A percentile compares a stretch with the other conserved stretches of the same genome.
These are phyloP conservation scores for Polygonum maritimum DNA, from an alignment of 148 eudicot species.

Conservation along the genomic window DNA sequence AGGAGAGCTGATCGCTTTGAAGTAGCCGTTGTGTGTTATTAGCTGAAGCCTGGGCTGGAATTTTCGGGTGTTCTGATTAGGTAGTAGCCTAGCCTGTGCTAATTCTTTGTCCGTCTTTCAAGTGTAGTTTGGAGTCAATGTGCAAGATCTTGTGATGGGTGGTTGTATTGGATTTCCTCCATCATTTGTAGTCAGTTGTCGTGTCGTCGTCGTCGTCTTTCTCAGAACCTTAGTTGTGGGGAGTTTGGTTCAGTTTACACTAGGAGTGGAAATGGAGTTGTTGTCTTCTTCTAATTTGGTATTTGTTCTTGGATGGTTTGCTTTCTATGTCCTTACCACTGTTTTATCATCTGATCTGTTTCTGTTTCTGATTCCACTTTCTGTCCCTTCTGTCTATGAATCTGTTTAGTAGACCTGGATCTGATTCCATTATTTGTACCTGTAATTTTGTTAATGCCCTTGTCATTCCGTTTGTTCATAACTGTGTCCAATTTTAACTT, in stretches of 20 bases:
- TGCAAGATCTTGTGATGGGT: conserved; percentile 1
- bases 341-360: neutral
- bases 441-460: neutral
- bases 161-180: conserved; percentile 1
- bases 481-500: too few species aligned
- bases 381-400: neutral
- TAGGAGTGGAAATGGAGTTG: conserved; percentile 1
- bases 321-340: neutral
- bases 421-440: neutral
- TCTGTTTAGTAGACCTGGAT: neutral
- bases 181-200: neutral
- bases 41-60: neutral
- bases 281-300: neutral
- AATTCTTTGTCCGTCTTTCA: neutral
- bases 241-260: neutral
- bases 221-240: neutral
- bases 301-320: neutral
- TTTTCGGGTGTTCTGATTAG: neutral
- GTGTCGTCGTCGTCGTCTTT: neutral
- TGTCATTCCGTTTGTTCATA: too few species aligned
- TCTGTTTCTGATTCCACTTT: neutral
- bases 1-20: neutral
- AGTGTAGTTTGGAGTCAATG: neutral
- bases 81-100: neutral
- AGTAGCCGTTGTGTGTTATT: neutral